Percentiles rank a stretch among this genome's conserved stretches.
These are phyloP conservation scores for Candida michaelii DNA, from an alignment of 805 yeast species.

Conservation along the genomic window DNA sequence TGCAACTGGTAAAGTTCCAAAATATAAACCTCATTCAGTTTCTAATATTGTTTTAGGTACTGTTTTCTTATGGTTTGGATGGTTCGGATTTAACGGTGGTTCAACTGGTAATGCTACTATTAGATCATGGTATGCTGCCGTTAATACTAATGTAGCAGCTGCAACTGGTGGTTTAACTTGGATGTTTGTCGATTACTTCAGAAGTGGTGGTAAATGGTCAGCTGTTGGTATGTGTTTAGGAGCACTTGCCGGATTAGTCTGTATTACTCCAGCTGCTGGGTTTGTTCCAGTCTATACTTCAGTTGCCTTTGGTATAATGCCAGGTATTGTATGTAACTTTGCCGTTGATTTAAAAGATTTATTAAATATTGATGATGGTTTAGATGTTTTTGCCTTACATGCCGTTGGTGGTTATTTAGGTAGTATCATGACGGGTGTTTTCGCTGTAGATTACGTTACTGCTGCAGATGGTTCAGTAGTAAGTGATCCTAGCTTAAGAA, in stretches of 20 bases:
- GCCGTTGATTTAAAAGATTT: slow-evolving; percentile 78
- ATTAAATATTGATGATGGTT: slow-evolving; percentile 85
- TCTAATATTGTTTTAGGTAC: slow-evolving; percentile 90
- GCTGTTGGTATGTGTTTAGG: slow-evolving; percentile 94
- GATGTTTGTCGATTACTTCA: slow-evolving; percentile 86
- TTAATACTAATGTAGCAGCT: slow-evolving; percentile 93
- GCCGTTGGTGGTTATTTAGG: slow-evolving; percentile 93
- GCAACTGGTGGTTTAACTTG: slow-evolving; percentile 90
- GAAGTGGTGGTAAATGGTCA: slow-evolving; percentile 89
- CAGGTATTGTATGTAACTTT: slow-evolving; percentile 77
- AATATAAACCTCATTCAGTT: slow-evolving; percentile 92
- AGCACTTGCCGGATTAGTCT: slow-evolving; percentile 89
- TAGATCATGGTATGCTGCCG: slow-evolving; percentile 92
- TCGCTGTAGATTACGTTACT: slow-evolving; percentile 88
- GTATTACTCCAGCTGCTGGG: slow-evolving; percentile 97
- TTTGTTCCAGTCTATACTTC: slow-evolving; percentile 91
- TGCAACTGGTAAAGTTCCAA: slow-evolving; percentile 68
- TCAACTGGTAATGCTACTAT: slow-evolving; percentile 91
- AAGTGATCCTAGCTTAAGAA: slow-evolving; percentile 28
- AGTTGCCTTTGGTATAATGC: slow-evolving; percentile 76
- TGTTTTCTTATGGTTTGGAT: slow-evolving; percentile 94
- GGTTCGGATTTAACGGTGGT: slow-evolving; percentile 99
- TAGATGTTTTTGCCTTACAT: slow-evolving; percentile 91
- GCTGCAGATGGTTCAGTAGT: slow-evolving; percentile 69
- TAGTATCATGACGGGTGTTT: slow-evolving; percentile 81